Percentiles rank a stretch among this genome's conserved stretches.
Conservation (phyloP, 2,329 filamentous ascomycete genomes). For the Paraconiothyrium brasiliense region DNA sequence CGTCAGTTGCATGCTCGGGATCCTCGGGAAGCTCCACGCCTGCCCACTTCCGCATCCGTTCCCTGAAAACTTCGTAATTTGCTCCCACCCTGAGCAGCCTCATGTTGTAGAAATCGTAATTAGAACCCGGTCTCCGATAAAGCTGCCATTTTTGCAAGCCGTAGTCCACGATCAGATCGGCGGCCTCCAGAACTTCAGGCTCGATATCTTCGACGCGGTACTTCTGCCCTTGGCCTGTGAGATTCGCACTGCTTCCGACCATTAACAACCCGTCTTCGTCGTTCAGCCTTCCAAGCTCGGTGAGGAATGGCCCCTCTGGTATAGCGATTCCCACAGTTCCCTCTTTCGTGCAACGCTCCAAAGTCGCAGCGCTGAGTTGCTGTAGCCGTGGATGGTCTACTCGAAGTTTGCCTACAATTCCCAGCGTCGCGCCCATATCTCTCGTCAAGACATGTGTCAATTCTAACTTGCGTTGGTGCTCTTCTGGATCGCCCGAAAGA, state of each 20-base stretch:
- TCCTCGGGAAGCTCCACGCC: constrained; percentile 3
- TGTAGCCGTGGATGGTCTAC: no score
- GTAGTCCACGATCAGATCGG: constrained; percentile 46
- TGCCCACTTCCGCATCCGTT: constrained; percentile 8
- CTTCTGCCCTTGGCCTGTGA: constrained; percentile 43
- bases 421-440: no score
- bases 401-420: no score
- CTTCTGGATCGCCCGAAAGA: no score
- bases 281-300: no score
- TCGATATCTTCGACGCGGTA: constrained; percentile 41
- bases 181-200: constrained; percentile 28
- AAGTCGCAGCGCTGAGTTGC: no score
- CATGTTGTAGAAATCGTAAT: constrained; percentile 38
- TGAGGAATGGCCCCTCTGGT: no score
- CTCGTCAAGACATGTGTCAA: no score
- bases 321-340: no score
- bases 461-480: no score
- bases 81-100: constrained; percentile 39
- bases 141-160: constrained; percentile 36
- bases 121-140: constrained; percentile 38
- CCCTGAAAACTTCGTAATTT: constrained; percentile 35
- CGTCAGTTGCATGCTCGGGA: constrained; percentile 1
- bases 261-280: constrained; percentile 24
- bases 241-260: constrained; percentile 44
- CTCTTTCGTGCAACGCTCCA: no score